Evolutionary conservation across 2,329 filamentous ascomycete species (phyloP), one percentile per base, ranked within the genome.

Genomic region (Aspergillus pseudoglaucus): DNA sequence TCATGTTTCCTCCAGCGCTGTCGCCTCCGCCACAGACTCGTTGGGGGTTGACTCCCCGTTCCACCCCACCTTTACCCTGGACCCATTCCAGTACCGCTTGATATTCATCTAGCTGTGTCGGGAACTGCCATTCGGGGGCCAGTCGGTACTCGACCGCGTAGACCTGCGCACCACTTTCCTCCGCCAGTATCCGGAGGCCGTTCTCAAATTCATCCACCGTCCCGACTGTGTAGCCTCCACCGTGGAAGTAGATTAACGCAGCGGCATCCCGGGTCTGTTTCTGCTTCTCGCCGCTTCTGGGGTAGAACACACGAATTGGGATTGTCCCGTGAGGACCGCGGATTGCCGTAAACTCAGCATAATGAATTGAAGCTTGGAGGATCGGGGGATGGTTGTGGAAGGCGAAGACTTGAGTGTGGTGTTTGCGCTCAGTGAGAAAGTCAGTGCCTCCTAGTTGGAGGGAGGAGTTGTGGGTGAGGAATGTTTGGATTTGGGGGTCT

Each of bases 201-300:
- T 69, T 65, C 47, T 70, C 65, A 44, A 68, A 70, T 40, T 71
- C 66, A 40, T 71, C 62, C 7, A 68, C 62, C n/a, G 56, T 58
- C 12, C 67, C 66, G 22, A 70, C 59, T 1, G 65, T 68, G 51
- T 67, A 71, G 1, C 67, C 65, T 7, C 66, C 66, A 8, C 67
- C 63, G 46, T 71, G 68, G 47, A 70, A 64, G 49, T 70, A 68
- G 3, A 69, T 60, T 12, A 69, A 50, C 2, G 61, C 65, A 25
- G 59, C 53, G 23, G 49, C 50, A 44, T 61, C 44, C 51, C 49
- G 49, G 30, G 22, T 44, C 48, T 22, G 45, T 42, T 42, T 25
- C 22, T 12, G 40, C 4, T 42, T 6, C 15, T 22, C 12, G 8
- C 40, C 23, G 37, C 17, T 44, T 35, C 48, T 53, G 3, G 62